These are phyloP conservation scores for Prototheca cutis DNA, from an alignment of 163 green algal genomes.

Conservation along the genomic window DNA sequence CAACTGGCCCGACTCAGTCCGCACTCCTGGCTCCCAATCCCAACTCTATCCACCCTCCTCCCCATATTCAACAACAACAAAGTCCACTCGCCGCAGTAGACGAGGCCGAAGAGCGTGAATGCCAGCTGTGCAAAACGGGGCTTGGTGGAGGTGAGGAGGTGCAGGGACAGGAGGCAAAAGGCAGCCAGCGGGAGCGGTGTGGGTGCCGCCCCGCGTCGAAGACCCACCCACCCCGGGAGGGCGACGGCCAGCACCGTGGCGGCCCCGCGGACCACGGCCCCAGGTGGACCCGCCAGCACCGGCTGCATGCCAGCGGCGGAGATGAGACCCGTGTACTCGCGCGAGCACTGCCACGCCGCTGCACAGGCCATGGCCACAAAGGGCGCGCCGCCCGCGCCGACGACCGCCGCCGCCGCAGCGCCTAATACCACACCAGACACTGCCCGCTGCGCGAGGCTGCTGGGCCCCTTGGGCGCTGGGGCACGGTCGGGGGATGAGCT, in stretches of 20 bases:
- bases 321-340: constrained; percentile 78
- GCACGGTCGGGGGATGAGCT: neutral
- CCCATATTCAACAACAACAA: no score
- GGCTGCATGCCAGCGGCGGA: constrained; percentile 59
- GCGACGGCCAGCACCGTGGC: constrained; percentile 67
- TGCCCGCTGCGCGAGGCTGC: constrained; percentile 42
- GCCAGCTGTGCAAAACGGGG: constrained; percentile 77
- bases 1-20: no score
- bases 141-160: constrained; percentile 57
- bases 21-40: no score
- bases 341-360: constrained; percentile 61
- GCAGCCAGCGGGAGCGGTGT: constrained; percentile 61
- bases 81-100: constrained; percentile 90
- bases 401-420: constrained; percentile 40
- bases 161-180: constrained; percentile 74
- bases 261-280: constrained; percentile 41
- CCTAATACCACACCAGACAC: constrained; percentile 60
- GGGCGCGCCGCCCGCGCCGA: constrained; percentile 49
- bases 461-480: constrained; percentile 4
- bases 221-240: constrained; percentile 51
- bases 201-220: constrained; percentile 40
- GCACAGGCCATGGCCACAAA: constrained; percentile 54
- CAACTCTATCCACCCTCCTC: no score
- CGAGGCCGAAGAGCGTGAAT: constrained; percentile 75
- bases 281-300: constrained; percentile 58